phyloP scores from a whole-genome alignment of 2,329 filamentous ascomycete genomes.

The Cercospora zeae-maydis region DNA sequence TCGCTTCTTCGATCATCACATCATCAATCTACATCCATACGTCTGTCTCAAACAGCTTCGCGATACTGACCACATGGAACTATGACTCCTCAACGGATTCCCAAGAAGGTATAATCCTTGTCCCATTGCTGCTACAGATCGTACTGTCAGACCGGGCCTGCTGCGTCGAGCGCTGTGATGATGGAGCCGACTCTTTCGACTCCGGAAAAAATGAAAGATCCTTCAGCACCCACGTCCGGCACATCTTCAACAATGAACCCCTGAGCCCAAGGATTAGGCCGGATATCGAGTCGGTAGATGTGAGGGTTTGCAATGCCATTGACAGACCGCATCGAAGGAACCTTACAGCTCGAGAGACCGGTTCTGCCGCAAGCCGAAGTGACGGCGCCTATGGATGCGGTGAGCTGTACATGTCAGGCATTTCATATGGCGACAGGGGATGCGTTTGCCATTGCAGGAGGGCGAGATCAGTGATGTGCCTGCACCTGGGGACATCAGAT shows the following conservation, averaged over 20 bases:
- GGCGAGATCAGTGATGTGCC: neutral
- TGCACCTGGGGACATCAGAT: neutral
- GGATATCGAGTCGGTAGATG: no score
- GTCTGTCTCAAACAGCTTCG: conserved; percentile 11
- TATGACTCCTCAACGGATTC: conserved; percentile 8
- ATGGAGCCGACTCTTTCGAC: no score
- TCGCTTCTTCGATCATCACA: neutral
- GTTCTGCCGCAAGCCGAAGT: neutral
- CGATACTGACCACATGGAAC: conserved; percentile 11
- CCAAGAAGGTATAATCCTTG: neutral
- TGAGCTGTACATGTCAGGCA: neutral
- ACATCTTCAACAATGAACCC: no score
- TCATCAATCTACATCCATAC: neutral
- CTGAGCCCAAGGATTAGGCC: no score
- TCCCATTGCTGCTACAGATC: conserved; percentile 1
- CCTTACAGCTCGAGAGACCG: neutral
- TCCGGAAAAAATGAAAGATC: no score
- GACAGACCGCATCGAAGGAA: neutral
- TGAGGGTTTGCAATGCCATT: neutral
- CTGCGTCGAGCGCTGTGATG: conserved; percentile 10
- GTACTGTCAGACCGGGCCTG: neutral
- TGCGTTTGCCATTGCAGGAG: neutral
- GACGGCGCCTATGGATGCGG: neutral
- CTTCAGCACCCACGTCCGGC: no score
- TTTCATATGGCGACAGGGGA: neutral